phyloP scores from a whole-genome alignment of 2,329 filamentous ascomycete genomes.

The Cytospora chrysosperma region DNA sequence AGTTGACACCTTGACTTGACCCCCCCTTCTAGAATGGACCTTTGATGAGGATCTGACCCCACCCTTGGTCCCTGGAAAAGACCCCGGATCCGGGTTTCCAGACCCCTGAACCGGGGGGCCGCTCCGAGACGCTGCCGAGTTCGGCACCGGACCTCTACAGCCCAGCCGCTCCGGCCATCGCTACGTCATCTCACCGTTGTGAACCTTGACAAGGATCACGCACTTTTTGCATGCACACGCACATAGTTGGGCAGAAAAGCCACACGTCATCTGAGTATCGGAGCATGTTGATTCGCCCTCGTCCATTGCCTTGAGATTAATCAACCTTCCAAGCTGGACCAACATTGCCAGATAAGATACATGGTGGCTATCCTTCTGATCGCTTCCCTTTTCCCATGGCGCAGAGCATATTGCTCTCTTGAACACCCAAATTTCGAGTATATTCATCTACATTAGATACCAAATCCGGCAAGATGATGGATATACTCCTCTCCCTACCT shows the following conservation, averaged over 20 bases:
- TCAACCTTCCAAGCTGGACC: too few species aligned
- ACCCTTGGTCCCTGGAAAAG: not conserved
- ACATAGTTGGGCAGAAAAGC: not conserved
- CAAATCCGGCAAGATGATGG: conserved; percentile 44
- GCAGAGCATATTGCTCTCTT: not conserved
- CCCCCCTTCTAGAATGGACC: not conserved
- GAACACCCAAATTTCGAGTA: too few species aligned
- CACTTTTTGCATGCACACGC: not conserved
- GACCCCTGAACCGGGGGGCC: not conserved
- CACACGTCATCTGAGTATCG: not conserved
- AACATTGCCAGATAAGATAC: not conserved
- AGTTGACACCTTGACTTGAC: too few species aligned
- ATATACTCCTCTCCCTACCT: conserved; percentile 70
- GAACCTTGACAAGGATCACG: not conserved
- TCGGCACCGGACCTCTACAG: not conserved
- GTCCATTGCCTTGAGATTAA: too few species aligned
- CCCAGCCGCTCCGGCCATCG: too few species aligned
- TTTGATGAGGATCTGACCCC: not conserved
- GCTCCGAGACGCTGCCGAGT: not conserved
- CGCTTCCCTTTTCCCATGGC: not conserved
- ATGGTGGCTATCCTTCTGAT: too few species aligned
- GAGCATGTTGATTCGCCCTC: not conserved
- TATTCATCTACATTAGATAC: not conserved
- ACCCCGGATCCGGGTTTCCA: not conserved
- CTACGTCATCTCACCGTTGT: conserved; percentile 13